A percentile compares a stretch with the other conserved stretches of the same genome.
phyloP scores from a whole-genome alignment of 495 filamentous ascomycete genomes.

The Lepraria neglecta region DNA sequence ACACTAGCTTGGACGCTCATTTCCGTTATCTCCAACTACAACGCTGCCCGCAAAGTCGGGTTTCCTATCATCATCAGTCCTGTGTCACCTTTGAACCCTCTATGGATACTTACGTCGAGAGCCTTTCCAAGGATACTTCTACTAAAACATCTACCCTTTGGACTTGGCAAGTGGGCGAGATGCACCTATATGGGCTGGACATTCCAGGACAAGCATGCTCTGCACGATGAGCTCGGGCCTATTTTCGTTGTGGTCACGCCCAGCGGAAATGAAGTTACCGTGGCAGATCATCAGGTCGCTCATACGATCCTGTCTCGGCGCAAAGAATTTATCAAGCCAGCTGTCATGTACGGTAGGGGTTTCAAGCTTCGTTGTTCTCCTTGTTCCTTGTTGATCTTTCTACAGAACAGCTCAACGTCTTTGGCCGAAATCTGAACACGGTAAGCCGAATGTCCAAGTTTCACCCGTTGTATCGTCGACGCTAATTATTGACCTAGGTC shows the following conservation, averaged over 20 bases:
- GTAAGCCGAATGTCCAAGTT: conserved; percentile 10
- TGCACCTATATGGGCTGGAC: conserved; percentile 34
- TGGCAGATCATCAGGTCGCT: conserved; percentile 38
- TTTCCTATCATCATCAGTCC: conserved; percentile 55
- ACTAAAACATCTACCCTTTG: conserved; percentile 26
- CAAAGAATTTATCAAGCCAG: conserved; percentile 40
- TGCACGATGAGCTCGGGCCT: conserved; percentile 39
- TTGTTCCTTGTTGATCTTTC: not conserved
- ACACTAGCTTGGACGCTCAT: conserved; percentile 16
- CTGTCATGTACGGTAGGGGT: conserved; percentile 32
- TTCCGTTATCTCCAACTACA: conserved; percentile 40
- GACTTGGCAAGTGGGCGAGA: conserved; percentile 31
- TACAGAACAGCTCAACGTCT: conserved; percentile 33
- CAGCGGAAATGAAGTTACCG: conserved; percentile 35
- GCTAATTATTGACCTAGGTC: conserved; percentile 17
- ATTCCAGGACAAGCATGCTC: conserved; percentile 34
- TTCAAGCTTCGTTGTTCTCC: not conserved
- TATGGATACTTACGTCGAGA: conserved; percentile 25
- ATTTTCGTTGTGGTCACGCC: conserved; percentile 42
- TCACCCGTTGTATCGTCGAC: not conserved
- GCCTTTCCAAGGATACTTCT: conserved; percentile 20
- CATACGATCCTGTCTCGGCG: conserved; percentile 35
- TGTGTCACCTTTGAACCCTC: conserved; percentile 30
- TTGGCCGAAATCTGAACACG: conserved; percentile 36
- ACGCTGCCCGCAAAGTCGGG: conserved; percentile 54